Evolutionary conservation across 305 asterid genomes (phyloP).

Genomic region (Coffea humblotiana): DNA sequence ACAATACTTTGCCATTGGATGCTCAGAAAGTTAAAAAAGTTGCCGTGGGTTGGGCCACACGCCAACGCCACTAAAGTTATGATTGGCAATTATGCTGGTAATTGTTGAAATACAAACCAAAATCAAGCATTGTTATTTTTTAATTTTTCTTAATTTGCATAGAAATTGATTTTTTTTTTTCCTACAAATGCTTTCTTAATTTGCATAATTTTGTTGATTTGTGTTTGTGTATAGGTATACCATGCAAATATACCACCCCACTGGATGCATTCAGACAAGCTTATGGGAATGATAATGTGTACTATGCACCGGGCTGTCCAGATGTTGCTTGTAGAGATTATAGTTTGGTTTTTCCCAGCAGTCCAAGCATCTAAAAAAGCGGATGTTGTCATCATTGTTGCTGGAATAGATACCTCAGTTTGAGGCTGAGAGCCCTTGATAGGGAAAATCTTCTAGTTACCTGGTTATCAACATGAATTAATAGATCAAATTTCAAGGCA

Average conservation of each 20-base stretch:
- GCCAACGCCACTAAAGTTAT: neutral
- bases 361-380: neutral
- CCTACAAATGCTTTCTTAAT: too few species aligned
- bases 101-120: too few species aligned
- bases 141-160: too few species aligned
- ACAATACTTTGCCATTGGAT: conserved; percentile 12
- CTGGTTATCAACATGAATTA: neutral
- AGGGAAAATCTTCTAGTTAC: neutral
- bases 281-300: neutral
- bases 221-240: neutral
- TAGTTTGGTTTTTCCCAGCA: neutral
- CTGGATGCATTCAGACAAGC: neutral
- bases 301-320: neutral
- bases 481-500: neutral
- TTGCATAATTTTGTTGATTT: too few species aligned
- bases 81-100: neutral
- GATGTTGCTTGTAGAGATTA: neutral
- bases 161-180: too few species aligned
- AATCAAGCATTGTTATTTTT: too few species aligned
- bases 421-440: neutral
- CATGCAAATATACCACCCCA: neutral
- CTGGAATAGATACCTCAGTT: neutral
- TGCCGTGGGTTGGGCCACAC: neutral
- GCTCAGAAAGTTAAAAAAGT: neutral
- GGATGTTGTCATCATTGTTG: neutral